Conservation (phyloP, 257 asterid species). For the Solanum rostratum region DNA sequence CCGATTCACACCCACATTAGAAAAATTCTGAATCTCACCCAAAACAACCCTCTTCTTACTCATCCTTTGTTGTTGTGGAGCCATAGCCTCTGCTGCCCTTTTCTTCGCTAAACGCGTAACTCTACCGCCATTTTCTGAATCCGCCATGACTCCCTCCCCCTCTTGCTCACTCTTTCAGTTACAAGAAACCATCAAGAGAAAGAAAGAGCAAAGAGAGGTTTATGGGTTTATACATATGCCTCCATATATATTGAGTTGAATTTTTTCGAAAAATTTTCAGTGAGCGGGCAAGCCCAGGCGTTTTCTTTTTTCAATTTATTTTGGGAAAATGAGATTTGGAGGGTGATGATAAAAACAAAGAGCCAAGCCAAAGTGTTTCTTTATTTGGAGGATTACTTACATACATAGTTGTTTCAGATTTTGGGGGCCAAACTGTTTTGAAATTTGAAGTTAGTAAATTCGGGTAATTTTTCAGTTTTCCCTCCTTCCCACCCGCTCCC, state of each 20-base stretch:
- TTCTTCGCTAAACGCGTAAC: conserved; percentile 75
- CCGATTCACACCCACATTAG: background rate
- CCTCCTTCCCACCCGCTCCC: background rate
- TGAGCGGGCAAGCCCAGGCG: background rate
- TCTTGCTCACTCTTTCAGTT: background rate
- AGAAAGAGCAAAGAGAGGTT: background rate
- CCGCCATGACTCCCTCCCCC: conserved; percentile 36
- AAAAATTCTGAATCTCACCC: conserved; percentile 65
- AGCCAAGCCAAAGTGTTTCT: no score
- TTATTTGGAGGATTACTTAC: background rate
- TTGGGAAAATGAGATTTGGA: background rate
- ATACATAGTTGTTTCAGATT: background rate
- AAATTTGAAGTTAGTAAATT: conserved; percentile 8
- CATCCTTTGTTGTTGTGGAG: conserved; percentile 1
- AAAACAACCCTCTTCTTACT: conserved; percentile 66
- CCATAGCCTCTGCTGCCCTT: conserved; percentile 46
- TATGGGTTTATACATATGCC: conserved; percentile 10
- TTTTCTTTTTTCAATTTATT: background rate
- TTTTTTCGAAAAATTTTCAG: background rate
- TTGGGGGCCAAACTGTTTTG: background rate
- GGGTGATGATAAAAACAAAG: background rate
- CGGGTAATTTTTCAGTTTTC: conserved; percentile 8
- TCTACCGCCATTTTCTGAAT: conserved; percentile 46
- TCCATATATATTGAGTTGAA: conserved; percentile 25
- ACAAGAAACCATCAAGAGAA: background rate